Evolutionary conservation across 2,329 filamentous ascomycete species (phyloP).

Genomic region (Venturia oleaginea): DNA sequence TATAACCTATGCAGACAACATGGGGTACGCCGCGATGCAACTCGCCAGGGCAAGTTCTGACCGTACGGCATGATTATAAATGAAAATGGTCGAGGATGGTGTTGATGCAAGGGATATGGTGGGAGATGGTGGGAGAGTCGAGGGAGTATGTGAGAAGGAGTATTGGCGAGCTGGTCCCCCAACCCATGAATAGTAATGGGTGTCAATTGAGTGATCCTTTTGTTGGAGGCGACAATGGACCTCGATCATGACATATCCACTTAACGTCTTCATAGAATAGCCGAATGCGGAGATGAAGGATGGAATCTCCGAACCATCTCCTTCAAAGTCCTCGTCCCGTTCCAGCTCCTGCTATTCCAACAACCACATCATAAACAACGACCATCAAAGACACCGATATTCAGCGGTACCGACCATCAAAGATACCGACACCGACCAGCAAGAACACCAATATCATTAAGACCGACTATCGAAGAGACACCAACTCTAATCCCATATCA

Average conservation of each 20-base stretch:
- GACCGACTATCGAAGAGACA: too few relatives aligned
- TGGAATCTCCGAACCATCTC: background rate
- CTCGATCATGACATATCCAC: slow-evolving; percentile 1
- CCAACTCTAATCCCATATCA: too few relatives aligned
- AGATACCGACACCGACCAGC: too few relatives aligned
- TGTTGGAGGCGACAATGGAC: background rate
- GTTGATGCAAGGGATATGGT: background rate
- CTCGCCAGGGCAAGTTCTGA: slow-evolving; percentile 57
- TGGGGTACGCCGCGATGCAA: slow-evolving; percentile 28
- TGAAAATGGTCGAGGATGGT: slow-evolving; percentile 1
- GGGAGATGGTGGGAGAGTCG: background rate
- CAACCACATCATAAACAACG: too few relatives aligned
- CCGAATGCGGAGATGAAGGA: background rate
- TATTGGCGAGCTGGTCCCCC: background rate
- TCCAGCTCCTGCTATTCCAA: too few relatives aligned
- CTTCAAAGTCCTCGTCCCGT: too few relatives aligned
- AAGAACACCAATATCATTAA: too few relatives aligned
- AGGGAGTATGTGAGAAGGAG: background rate
- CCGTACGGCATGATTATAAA: slow-evolving; percentile 51
- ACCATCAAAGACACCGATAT: too few relatives aligned
- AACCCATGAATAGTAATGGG: background rate
- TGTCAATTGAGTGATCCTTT: background rate
- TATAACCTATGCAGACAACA: slow-evolving; percentile 3
- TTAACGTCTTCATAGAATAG: background rate
- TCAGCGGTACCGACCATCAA: too few relatives aligned